These are phyloP conservation scores for Mayamaea pseudoterrestris DNA, from an alignment of 108 stramenopile species.

Conservation along the genomic window DNA sequence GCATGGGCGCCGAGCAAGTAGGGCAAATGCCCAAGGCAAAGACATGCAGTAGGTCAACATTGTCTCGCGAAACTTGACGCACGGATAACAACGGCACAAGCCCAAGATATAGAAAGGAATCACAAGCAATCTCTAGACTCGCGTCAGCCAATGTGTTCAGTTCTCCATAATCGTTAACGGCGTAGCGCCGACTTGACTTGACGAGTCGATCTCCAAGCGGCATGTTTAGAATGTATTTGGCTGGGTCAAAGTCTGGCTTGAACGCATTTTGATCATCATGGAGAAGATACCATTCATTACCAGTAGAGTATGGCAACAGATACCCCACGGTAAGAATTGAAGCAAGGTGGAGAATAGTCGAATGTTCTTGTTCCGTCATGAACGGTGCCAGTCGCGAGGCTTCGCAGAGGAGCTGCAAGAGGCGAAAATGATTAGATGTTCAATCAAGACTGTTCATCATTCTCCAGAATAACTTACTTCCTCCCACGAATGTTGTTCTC, in stretches of 20 bases:
- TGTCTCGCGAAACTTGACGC: slow-evolving; percentile 18
- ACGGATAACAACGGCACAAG: slow-evolving; percentile 18
- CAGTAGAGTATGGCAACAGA: slow-evolving; percentile 32
- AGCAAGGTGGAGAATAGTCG: slow-evolving; percentile 15
- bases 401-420: slow-evolving; percentile 23
- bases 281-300: slow-evolving; percentile 25
- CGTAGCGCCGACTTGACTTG: slow-evolving; percentile 8
- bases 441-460: background rate
- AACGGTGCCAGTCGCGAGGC: slow-evolving; percentile 15
- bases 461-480: slow-evolving; percentile 2
- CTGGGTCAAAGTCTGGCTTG: background rate
- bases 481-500: background rate
- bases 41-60: slow-evolving; percentile 33
- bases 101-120: slow-evolving; percentile 18
- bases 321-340: slow-evolving; percentile 32
- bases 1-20: background rate
- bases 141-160: slow-evolving; percentile 16
- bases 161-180: slow-evolving; percentile 24
- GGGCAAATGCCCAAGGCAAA: slow-evolving; percentile 33
- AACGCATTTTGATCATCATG: background rate
- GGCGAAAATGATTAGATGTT: background rate
- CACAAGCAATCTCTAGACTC: slow-evolving; percentile 17
- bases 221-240: slow-evolving; percentile 19
- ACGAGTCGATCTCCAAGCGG: slow-evolving; percentile 27
- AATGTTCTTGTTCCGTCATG: slow-evolving; percentile 37